phyloP scores from a whole-genome alignment of 805 yeast species.

The Nadsonia fulvescens region DNA sequence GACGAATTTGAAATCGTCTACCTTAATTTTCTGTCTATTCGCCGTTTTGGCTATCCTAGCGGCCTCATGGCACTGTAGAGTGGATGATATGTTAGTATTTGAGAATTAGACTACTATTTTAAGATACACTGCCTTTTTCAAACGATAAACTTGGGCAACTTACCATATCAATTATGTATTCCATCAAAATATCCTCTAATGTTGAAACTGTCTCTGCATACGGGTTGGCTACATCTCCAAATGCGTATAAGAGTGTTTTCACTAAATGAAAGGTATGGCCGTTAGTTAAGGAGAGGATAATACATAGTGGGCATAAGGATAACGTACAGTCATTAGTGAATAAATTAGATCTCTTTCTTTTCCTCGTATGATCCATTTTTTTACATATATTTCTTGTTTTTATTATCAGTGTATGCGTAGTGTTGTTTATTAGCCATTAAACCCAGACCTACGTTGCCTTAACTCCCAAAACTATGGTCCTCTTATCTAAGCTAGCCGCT shows the following conservation, averaged over 20 bases:
- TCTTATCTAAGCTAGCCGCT: no score
- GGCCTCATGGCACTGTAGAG: constrained; percentile 35
- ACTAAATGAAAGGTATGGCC: constrained; percentile 12
- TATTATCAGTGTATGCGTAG: no score
- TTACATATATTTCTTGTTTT: no score
- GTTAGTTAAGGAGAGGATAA: neutral
- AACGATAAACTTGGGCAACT: no score
- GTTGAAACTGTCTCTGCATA: constrained; percentile 45
- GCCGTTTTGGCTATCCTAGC: constrained; percentile 31
- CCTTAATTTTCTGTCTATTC: constrained; percentile 41
- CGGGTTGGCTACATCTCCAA: constrained; percentile 57
- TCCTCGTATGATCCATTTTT: no score
- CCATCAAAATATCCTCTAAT: constrained; percentile 48
- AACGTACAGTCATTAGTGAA: constrained; percentile 25
- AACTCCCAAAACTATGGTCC: no score
- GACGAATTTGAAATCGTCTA: constrained; percentile 59
- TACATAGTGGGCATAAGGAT: neutral
- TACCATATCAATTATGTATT: constrained; percentile 38
- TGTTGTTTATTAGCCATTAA: no score
- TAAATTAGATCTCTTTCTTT: constrained; percentile 24
- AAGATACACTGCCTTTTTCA: no score
- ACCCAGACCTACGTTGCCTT: no score
- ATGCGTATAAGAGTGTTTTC: constrained; percentile 46
- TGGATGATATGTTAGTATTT: no score
- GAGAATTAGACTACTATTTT: no score